Percentiles rank a stretch among this genome's conserved stretches.
Conservation (phyloP, 805 yeast genomes). For the Jamesozyma spencerorum region DNA sequence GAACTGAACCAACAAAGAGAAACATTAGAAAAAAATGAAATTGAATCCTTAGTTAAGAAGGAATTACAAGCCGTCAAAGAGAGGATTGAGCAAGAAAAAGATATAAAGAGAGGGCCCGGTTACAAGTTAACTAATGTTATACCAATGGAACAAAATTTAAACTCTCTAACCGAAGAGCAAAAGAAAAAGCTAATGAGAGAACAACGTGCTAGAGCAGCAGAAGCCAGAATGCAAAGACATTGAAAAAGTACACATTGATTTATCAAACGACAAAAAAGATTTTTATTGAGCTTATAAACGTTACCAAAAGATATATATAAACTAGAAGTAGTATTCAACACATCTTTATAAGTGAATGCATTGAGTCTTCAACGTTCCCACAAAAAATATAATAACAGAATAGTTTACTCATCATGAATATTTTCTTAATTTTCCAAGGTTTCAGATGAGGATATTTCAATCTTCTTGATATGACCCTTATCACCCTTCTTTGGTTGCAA, state of each 20-base stretch:
- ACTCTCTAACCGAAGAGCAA: constrained; percentile 66
- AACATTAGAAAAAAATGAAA: constrained; percentile 33
- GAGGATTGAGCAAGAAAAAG: constrained; percentile 13
- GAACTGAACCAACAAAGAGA: constrained; percentile 33
- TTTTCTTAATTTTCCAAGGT: constrained; percentile 4
- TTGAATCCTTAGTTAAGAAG: constrained; percentile 24
- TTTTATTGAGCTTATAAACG: too few species aligned
- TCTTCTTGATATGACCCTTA: constrained; percentile 18
- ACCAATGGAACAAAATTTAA: constrained; percentile 35
- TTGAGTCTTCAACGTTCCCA: too few species aligned
- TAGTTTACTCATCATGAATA: too few species aligned
- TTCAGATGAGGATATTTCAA: constrained; percentile 26
- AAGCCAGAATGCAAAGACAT: constrained; percentile 49
- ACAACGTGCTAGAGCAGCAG: constrained; percentile 93
- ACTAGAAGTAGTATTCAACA: too few species aligned
- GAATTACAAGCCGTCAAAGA: constrained; percentile 25
- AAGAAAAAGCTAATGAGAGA: constrained; percentile 77
- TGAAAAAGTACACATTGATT: too few species aligned
- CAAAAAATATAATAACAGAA: too few species aligned
- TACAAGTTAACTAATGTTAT: constrained; percentile 20
- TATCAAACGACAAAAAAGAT: too few species aligned
- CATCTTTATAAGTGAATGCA: too few species aligned
- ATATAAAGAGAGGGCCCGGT: constrained; percentile 31
- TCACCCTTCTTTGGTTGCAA: constrained; percentile 19
- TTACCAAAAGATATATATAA: too few species aligned